Base-by-base conservation (phyloP, 352 stramenopile species). In the Phytopythium chamaehyphon region DNA sequence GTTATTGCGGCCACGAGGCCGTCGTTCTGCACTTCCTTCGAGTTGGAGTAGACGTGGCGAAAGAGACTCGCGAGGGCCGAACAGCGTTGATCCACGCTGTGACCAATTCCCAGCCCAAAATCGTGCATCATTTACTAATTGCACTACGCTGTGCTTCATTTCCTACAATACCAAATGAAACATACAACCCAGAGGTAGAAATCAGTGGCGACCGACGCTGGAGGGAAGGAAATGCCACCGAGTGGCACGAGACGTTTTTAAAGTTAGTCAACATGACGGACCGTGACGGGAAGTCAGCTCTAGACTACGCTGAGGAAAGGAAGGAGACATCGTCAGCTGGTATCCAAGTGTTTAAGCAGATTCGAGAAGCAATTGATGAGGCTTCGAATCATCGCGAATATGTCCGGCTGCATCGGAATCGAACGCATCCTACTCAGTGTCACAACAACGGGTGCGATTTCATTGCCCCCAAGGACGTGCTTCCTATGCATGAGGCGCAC, bases 21-120 rank as follows among this genome's bases (percentile, higher is more conserved):
- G 68, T 87, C 4, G 64, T 74, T 21, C 62, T 90, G 12, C 48
- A 67, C 4, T 56, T 93, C 1, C 59, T 93, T 23, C 75, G 72
- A 0, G 8, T 67, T 37, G 51, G 58, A 1, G 71, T 77, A 8
- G 33, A 71, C 24, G 40, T 82, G 3, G 36, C 67, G 19, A 63
- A 73, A 21, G 60, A 55, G 19, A 90, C 82, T 1, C 51, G 60
- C 0, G 82, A 90, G 31, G 69, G 76, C 6, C 86, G 83, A 56
- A 90, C 79, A 0, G 77, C 82, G 2, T 51, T 93, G 15, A 78
- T 88, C 3, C 82, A 93, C 52, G 79, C 82, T 0, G 64, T 76
- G 2, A 67, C 46, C 23, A 93, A 93, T 43, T 61, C 59, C 0
- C 73, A 89, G 47, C 18, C 40, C 5, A 65, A 61, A 33, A 70